These are phyloP conservation scores for Venustampulla echinocandica DNA, from an alignment of 495 filamentous ascomycete genomes.

Conservation along the genomic window DNA sequence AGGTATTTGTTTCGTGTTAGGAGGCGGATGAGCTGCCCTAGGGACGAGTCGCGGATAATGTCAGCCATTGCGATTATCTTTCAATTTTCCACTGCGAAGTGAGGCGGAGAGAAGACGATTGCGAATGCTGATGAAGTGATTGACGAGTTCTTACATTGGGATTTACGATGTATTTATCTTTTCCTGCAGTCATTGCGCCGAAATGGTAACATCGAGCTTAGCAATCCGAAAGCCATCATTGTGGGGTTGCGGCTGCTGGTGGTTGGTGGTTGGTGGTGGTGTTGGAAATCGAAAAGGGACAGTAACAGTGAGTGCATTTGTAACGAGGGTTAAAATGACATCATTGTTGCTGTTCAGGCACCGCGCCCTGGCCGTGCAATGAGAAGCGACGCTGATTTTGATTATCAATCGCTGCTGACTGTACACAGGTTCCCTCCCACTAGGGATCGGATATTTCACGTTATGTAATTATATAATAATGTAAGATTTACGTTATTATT, in stretches of 20 bases:
- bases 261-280: too few relatives aligned
- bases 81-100: slow-evolving; percentile 8
- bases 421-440: not conserved
- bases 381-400: not conserved
- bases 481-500: too few relatives aligned
- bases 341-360: not conserved
- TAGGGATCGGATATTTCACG: too few relatives aligned
- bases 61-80: slow-evolving; percentile 8
- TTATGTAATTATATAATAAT: too few relatives aligned
- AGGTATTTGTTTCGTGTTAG: slow-evolving; percentile 36
- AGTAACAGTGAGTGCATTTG: not conserved
- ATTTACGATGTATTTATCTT: not conserved
- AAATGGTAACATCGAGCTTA: not conserved
- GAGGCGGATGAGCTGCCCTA: slow-evolving; percentile 44
- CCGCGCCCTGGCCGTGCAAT: not conserved
- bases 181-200: not conserved
- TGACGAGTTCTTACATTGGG: not conserved
- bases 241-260: not conserved
- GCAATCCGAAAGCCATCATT: not conserved
- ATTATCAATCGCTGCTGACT: not conserved
- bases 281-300: not conserved
- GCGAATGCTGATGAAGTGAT: slow-evolving; percentile 10
- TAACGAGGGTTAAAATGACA: not conserved
- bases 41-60: slow-evolving; percentile 39
- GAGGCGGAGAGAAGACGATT: slow-evolving; percentile 10